phyloP scores from a whole-genome alignment of 1,284 basidiomycete species.

The Boletus smithii region DNA sequence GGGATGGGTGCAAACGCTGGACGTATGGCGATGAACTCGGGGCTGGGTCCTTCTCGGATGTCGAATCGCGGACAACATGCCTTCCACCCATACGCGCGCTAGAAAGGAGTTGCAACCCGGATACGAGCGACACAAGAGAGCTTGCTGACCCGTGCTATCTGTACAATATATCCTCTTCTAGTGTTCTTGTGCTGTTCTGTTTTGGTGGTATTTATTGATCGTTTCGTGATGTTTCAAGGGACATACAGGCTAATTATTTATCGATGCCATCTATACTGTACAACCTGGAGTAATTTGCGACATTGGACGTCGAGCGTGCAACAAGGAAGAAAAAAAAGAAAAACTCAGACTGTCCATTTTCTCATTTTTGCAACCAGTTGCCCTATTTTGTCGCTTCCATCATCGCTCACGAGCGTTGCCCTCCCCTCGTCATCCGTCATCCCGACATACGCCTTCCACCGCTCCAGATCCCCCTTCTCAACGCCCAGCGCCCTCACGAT shows the following conservation, averaged over 20 bases:
- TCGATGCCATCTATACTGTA: constrained; percentile 6
- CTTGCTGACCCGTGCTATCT: constrained; percentile 14
- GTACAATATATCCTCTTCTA: constrained; percentile 34
- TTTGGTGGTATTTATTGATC: constrained; percentile 19
- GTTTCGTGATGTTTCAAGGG: neutral
- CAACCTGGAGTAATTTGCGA: constrained; percentile 2
- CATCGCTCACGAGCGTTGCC: constrained; percentile 36
- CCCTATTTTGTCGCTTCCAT: constrained; percentile 37
- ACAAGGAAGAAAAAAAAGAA: neutral
- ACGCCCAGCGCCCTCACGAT: constrained; percentile 91
- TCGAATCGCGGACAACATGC: constrained; percentile 55
- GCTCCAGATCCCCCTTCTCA: constrained; percentile 69
- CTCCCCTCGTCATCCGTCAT: constrained; percentile 57
- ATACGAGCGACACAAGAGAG: neutral
- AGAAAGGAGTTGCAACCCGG: neutral
- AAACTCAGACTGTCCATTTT: constrained; percentile 40
- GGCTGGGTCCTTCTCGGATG: constrained; percentile 52
- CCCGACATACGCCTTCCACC: constrained; percentile 67
- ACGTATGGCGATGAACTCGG: constrained; percentile 41
- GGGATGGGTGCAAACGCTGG: constrained; percentile 37
- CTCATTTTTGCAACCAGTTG: constrained; percentile 49
- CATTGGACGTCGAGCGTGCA: neutral
- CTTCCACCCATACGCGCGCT: constrained; percentile 61
- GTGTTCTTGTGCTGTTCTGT: constrained; percentile 12
- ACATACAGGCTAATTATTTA: constrained; percentile 3